These are phyloP conservation scores for Beauveria caledonica DNA, from an alignment of 2,329 filamentous ascomycete genomes.

Conservation along the genomic window DNA sequence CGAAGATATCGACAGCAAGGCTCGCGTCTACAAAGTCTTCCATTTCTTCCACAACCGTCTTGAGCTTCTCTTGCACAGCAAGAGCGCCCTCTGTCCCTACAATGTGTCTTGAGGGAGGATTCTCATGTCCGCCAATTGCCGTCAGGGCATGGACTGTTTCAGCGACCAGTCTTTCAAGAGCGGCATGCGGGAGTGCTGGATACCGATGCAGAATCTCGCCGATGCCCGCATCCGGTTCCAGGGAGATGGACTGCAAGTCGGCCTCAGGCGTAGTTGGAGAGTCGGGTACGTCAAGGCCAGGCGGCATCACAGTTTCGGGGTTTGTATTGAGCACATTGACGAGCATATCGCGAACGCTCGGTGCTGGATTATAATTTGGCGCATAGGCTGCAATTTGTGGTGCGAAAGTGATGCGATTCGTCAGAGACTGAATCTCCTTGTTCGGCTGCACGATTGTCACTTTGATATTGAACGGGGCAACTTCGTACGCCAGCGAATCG, in stretches of 20 bases:
- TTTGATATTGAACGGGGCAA: slow-evolving; percentile 94
- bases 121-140: slow-evolving; percentile 90
- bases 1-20: slow-evolving; percentile 69
- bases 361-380: slow-evolving; percentile 47
- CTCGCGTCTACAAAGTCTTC: slow-evolving; percentile 94
- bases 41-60: slow-evolving; percentile 90
- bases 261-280: slow-evolving; percentile 25
- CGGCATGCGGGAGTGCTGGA: slow-evolving; percentile 58
- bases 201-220: slow-evolving; percentile 57
- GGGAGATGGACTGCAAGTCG: slow-evolving; percentile 20
- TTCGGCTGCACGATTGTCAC: slow-evolving; percentile 93
- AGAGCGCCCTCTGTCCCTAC: slow-evolving; percentile 82
- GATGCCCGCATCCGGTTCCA: slow-evolving; percentile 26
- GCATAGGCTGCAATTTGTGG: slow-evolving; percentile 58
- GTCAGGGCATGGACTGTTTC: slow-evolving; percentile 89
- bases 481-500: slow-evolving; percentile 90
- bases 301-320: slow-evolving; percentile 50
- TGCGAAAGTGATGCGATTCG: slow-evolving; percentile 77
- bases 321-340: slow-evolving; percentile 70
- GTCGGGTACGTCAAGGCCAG: slow-evolving; percentile 19
- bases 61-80: slow-evolving; percentile 90
- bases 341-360: slow-evolving; percentile 75
- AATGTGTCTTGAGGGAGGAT: slow-evolving; percentile 88
- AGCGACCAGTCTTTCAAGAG: slow-evolving; percentile 66
- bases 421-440: slow-evolving; percentile 82